Evolutionary conservation across 2,329 filamentous ascomycete species (phyloP).

Genomic region (Coniochaeta sp.): DNA sequence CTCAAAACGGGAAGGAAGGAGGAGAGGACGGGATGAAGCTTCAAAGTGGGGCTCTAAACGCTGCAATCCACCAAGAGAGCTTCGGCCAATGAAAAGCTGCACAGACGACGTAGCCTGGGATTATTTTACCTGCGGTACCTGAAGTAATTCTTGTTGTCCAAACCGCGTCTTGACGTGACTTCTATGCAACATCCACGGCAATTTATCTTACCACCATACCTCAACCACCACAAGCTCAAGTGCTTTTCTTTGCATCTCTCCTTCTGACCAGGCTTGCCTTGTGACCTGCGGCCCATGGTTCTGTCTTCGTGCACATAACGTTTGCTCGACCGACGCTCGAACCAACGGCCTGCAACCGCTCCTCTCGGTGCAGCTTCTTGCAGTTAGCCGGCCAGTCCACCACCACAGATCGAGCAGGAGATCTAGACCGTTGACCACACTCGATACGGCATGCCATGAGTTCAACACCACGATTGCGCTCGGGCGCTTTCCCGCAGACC

Average conservation of each 20-base stretch:
- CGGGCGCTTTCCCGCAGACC: conserved; percentile 18
- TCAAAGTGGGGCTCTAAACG: background rate
- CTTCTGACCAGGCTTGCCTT: background rate
- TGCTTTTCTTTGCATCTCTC: background rate
- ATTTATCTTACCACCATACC: too few relatives aligned
- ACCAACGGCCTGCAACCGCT: background rate
- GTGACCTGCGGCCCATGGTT: background rate
- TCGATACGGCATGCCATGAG: conserved; percentile 14
- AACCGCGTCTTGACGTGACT: conserved; percentile 2
- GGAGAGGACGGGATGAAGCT: background rate
- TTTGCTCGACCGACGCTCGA: background rate
- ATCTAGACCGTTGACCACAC: background rate
- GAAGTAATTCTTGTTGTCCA: background rate
- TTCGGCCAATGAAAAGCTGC: background rate
- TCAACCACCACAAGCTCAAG: too few relatives aligned
- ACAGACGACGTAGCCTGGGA: background rate
- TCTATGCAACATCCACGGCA: background rate
- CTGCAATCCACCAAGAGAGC: background rate
- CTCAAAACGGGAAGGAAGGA: too few relatives aligned
- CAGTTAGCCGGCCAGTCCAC: background rate
- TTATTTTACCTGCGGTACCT: too few relatives aligned
- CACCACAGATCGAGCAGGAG: background rate
- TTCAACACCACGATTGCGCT: conserved; percentile 15
- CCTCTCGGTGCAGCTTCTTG: background rate
- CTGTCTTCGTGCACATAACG: background rate